Evolutionary conservation across 257 asterid genomes (phyloP).

Genomic region (Lycium barbarum): DNA sequence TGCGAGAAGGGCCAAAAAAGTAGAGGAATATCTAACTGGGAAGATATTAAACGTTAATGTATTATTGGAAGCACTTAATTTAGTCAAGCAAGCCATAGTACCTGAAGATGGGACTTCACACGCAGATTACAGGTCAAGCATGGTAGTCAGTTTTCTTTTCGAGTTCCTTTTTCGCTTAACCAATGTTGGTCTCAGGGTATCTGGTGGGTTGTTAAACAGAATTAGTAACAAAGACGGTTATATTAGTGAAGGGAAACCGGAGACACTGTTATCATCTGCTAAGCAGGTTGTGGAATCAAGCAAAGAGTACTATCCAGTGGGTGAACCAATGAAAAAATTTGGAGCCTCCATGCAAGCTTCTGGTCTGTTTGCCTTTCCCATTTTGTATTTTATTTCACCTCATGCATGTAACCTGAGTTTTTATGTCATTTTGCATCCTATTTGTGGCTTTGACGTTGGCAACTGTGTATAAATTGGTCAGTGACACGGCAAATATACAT

Average conservation of each 20-base stretch:
- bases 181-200: constrained; percentile 27
- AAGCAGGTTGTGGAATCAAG: constrained; percentile 63
- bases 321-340: constrained; percentile 62
- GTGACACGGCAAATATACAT: background rate
- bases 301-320: constrained; percentile 70
- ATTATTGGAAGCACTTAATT: constrained; percentile 51
- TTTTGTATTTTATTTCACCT: constrained; percentile 1
- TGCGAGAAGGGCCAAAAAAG: constrained; percentile 59
- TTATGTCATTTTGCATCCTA: constrained; percentile 16
- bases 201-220: constrained; percentile 34
- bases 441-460: background rate
- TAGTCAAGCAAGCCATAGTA: constrained; percentile 54
- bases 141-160: constrained; percentile 64
- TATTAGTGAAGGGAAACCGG: constrained; percentile 29
- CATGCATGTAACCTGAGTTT: background rate
- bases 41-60: constrained; percentile 43
- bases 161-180: constrained; percentile 53
- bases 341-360: constrained; percentile 78
- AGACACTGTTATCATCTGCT: constrained; percentile 54
- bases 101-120: constrained; percentile 65
- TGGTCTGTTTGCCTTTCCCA: constrained; percentile 44
- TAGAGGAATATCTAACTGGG: constrained; percentile 59
- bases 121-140: constrained; percentile 60
- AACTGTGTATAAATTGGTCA: background rate
- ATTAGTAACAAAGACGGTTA: constrained; percentile 25